A percentile compares a stretch with the other conserved stretches of the same genome.
Conservation (phyloP, 257 asterid genomes). For the Nicotiana undulata region DNA sequence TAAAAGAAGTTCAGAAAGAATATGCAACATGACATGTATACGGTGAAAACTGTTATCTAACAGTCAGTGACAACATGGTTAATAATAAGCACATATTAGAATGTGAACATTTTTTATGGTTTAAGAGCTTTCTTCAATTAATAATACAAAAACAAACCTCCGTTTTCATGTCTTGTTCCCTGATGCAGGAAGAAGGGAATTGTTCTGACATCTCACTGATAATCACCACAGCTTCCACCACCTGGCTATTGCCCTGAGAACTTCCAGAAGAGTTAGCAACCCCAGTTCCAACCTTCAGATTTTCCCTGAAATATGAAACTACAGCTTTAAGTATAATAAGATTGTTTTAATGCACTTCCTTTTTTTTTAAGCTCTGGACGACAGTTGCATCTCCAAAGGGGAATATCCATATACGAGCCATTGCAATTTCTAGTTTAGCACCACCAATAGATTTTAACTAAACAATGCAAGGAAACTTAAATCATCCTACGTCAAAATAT, state of each 20-base stretch:
- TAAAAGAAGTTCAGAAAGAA: not conserved
- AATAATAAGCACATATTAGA: not conserved
- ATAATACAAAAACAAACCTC: constrained; percentile 51
- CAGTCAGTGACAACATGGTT: not conserved
- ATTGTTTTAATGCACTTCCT: not conserved
- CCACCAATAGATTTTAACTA: not conserved
- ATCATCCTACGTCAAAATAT: not conserved
- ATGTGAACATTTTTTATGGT: not conserved
- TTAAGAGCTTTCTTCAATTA: not conserved
- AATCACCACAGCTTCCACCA: constrained; percentile 70
- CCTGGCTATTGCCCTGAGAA: constrained; percentile 31
- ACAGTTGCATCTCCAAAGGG: not conserved
- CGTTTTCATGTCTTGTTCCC: constrained; percentile 42
- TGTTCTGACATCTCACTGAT: constrained; percentile 40
- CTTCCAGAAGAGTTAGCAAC: constrained; percentile 40
- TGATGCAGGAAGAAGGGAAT: constrained; percentile 42
- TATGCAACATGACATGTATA: not conserved
- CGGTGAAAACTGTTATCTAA: not conserved
- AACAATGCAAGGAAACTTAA: not conserved
- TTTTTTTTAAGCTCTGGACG: not conserved
- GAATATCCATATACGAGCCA: not conserved
- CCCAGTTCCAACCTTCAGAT: constrained; percentile 75
- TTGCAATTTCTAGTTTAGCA: not conserved
- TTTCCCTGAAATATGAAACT: constrained; percentile 32
- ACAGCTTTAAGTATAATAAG: not conserved